Percentiles rank a stretch among this genome's conserved stretches.
These are phyloP conservation scores for Phaffia tasmanica DNA, from an alignment of 768 basidiomycete genomes.

Conservation along the genomic window DNA sequence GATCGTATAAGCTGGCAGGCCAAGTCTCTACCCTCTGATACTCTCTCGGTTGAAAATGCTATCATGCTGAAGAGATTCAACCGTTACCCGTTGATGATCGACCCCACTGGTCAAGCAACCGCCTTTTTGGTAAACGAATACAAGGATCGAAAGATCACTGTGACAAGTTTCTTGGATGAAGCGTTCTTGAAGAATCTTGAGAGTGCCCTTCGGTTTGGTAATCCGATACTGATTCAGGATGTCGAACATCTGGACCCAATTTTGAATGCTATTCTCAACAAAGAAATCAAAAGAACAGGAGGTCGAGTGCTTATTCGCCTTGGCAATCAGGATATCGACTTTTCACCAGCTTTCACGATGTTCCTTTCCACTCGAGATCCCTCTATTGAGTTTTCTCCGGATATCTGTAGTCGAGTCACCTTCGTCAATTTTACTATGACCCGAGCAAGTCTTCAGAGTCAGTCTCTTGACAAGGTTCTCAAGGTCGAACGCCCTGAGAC, in stretches of 20 bases:
- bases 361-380: conserved; percentile 96
- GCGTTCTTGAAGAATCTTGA: conserved; percentile 97
- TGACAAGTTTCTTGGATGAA: conserved; percentile 97
- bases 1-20: conserved; percentile 93
- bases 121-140: conserved; percentile 88
- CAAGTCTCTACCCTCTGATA: conserved; percentile 88
- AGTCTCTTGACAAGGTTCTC: conserved; percentile 91
- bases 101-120: conserved; percentile 95
- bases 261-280: conserved; percentile 91
- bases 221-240: conserved; percentile 92
- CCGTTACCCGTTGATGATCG: conserved; percentile 93
- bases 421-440: conserved; percentile 99
- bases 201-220: conserved; percentile 96
- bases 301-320: conserved; percentile 94
- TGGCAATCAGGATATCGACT: conserved; percentile 96
- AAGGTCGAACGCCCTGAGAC: conserved; percentile 95
- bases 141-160: conserved; percentile 89
- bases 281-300: conserved; percentile 87
- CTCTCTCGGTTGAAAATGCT: conserved; percentile 94
- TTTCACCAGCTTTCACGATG: conserved; percentile 99
- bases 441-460: conserved; percentile 92
- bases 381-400: conserved; percentile 93
- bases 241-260: conserved; percentile 97
- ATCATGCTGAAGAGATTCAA: conserved; percentile 98
- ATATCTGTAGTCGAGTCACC: conserved; percentile 93